Conservation (phyloP, 2,329 filamentous ascomycete species). For the Corynespora cassiicola region DNA sequence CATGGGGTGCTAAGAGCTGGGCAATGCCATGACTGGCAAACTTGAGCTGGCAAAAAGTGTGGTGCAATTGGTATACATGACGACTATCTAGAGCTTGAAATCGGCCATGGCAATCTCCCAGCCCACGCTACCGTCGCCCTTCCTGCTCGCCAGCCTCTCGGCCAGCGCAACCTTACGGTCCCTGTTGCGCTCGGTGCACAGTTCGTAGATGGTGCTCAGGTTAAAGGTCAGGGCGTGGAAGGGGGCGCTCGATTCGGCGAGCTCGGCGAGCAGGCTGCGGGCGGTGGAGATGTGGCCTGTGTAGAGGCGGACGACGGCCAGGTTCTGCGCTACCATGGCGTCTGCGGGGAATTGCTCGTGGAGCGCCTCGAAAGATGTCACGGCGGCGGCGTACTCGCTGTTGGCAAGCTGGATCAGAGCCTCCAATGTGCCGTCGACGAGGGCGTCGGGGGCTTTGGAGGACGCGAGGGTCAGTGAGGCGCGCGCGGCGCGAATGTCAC, state of each 20-base stretch:
- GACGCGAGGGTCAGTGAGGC: conserved; percentile 53
- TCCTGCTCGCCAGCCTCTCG: conserved; percentile 69
- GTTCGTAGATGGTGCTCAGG: conserved; percentile 86
- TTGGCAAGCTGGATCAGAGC: conserved; percentile 82
- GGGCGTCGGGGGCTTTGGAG: conserved; percentile 24
- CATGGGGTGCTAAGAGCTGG: too few relatives aligned
- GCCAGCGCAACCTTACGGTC: conserved; percentile 74
- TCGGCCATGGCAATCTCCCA: conserved; percentile 76
- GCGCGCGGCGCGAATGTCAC: conserved; percentile 74
- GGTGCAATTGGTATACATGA: too few relatives aligned
- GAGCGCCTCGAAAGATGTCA: conserved; percentile 65
- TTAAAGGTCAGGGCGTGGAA: conserved; percentile 90
- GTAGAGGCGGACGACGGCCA: conserved; percentile 85
- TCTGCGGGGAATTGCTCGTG: conserved; percentile 57
- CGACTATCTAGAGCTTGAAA: conserved; percentile 86
- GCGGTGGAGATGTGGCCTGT: conserved; percentile 72
- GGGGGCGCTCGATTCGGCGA: conserved; percentile 63
- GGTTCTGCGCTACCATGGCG: conserved; percentile 80
- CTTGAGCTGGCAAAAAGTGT: too few relatives aligned
- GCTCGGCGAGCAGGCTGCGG: conserved; percentile 67
- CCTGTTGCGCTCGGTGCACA: conserved; percentile 80
- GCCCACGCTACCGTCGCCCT: conserved; percentile 60
- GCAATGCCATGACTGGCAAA: too few relatives aligned
- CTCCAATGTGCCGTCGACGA: conserved; percentile 56
- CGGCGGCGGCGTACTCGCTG: conserved; percentile 71